phyloP scores from a whole-genome alignment of 192 early-diverging fungal species.

The Chytriomyces hyalinus region DNA sequence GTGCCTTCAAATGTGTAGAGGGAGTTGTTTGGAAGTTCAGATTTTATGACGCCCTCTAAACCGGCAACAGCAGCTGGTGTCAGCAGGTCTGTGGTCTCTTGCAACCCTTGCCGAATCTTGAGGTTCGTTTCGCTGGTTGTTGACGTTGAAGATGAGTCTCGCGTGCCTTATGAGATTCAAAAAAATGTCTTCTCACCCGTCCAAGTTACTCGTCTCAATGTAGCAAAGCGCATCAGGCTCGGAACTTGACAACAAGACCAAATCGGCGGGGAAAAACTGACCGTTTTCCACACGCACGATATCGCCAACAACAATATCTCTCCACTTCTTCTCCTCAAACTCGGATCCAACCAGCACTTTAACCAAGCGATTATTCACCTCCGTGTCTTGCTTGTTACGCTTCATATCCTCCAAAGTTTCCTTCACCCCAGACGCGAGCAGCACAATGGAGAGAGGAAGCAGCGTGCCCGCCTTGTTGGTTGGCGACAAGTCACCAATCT shows the following conservation, averaged over 20 bases:
- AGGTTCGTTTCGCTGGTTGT: conserved; percentile 87
- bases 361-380: conserved; percentile 49
- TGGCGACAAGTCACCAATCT: conserved; percentile 93
- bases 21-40: conserved; percentile 93
- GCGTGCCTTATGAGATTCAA: too few relatives aligned
- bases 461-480: conserved; percentile 88
- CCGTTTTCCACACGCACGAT: conserved; percentile 88
- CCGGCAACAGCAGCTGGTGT: conserved; percentile 71
- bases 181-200: conserved; percentile 66
- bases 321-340: conserved; percentile 83
- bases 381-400: conserved; percentile 53
- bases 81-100: conserved; percentile 78
- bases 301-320: conserved; percentile 86
- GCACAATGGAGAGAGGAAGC: conserved; percentile 81
- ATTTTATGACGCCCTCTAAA: conserved; percentile 78
- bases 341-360: conserved; percentile 48
- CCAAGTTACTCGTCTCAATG: conserved; percentile 97
- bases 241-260: conserved; percentile 85
- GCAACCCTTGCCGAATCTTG: conserved; percentile 92
- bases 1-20: conserved; percentile 96
- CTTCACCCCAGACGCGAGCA: conserved; percentile 89
- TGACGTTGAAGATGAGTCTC: neutral
- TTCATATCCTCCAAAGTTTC: conserved; percentile 88
- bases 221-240: conserved; percentile 97
- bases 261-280: conserved; percentile 90